phyloP scores from a whole-genome alignment of 208 protist genomes.

The Tritrichomonas musculus region DNA sequence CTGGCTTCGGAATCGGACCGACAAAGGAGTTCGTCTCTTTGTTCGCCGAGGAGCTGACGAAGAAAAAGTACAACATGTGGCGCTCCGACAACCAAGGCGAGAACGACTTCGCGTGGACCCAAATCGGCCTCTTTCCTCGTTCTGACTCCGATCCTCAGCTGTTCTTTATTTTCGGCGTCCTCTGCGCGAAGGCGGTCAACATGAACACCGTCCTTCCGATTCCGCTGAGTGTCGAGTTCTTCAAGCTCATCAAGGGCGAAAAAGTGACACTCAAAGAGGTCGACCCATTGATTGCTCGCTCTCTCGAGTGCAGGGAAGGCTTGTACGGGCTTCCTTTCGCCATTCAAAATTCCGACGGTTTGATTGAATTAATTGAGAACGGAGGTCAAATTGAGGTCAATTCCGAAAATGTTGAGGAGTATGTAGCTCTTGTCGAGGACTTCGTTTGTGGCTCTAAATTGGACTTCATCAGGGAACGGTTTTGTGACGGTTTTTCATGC shows the following conservation, averaged over 20 bases:
- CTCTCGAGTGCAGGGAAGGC: too few species aligned
- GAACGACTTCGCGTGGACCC: background rate
- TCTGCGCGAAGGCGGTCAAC: background rate
- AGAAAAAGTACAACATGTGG: background rate
- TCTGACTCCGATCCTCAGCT: background rate
- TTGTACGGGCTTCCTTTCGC: background rate
- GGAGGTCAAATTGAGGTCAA: background rate
- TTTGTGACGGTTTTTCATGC: background rate
- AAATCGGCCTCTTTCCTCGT: background rate
- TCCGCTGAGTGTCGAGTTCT: background rate
- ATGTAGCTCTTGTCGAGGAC: background rate
- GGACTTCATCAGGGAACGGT: background rate
- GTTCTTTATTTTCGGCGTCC: background rate
- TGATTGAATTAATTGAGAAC: background rate
- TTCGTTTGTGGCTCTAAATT: background rate
- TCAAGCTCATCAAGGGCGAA: background rate
- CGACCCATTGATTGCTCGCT: background rate
- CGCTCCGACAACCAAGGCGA: background rate
- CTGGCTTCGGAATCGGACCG: background rate
- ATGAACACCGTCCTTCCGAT: background rate
- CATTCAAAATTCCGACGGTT: background rate
- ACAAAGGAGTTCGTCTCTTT: background rate
- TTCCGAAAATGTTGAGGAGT: background rate
- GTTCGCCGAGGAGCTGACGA: background rate
- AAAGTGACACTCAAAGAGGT: background rate